A percentile compares a stretch with the other conserved stretches of the same genome.
phyloP scores from a whole-genome alignment of 1,139 yeast genomes.

The Yamadazyma mexicana region DNA sequence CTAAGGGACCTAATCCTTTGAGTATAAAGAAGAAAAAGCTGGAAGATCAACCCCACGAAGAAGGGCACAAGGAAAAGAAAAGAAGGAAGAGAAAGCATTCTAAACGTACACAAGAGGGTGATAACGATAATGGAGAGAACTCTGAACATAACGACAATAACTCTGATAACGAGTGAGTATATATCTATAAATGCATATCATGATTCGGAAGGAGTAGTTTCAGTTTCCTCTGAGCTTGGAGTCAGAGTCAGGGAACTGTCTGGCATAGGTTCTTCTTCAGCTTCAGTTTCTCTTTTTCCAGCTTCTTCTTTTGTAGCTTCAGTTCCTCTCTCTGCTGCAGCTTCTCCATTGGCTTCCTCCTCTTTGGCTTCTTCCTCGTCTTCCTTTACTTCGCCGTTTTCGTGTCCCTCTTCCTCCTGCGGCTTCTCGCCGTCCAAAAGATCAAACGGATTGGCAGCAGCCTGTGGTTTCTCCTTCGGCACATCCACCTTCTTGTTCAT shows the following conservation, averaged over 20 bases:
- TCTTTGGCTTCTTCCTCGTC: no score
- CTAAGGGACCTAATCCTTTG: conserved; percentile 79
- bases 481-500: conserved; percentile 5
- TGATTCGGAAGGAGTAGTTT: no score
- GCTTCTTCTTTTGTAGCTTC: no score
- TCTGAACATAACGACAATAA: neutral
- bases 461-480: conserved; percentile 8
- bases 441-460: conserved; percentile 18
- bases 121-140: conserved; percentile 8
- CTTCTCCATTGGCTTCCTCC: no score
- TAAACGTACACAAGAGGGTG: conserved; percentile 2
- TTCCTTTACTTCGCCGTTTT: neutral
- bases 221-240: no score
- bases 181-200: no score
- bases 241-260: no score
- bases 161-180: neutral
- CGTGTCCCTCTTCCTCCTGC: conserved; percentile 4
- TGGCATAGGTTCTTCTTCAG: no score
- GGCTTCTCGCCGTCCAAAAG: conserved; percentile 13
- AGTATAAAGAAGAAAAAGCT: conserved; percentile 72
- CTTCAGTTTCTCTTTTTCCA: no score
- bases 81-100: conserved; percentile 18
- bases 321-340: no score
- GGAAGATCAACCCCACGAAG: conserved; percentile 11
- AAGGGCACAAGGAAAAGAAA: conserved; percentile 26